Percentiles rank a stretch among this genome's conserved stretches.
Evolutionary conservation across 2,329 filamentous ascomycete species (phyloP).

Genomic region (Clonostachys sp.): DNA sequence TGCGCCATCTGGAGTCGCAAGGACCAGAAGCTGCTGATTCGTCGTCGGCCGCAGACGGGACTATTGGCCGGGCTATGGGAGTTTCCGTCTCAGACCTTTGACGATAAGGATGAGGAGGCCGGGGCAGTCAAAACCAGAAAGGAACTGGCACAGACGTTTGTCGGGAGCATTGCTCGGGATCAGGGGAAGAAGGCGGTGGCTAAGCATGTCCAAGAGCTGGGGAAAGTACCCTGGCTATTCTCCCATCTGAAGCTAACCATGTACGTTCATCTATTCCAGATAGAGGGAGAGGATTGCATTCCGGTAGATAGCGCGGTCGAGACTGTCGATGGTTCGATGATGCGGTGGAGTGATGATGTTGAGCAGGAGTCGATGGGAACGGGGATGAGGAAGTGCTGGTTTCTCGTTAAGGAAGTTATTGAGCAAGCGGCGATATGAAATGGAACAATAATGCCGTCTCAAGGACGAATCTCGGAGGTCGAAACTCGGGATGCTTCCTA

Average conservation of each 20-base stretch:
- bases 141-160: conserved; percentile 26
- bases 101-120: conserved; percentile 4
- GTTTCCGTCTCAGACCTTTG: conserved; percentile 33
- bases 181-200: conserved; percentile 10
- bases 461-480: too few species aligned
- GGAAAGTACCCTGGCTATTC: conserved; percentile 51
- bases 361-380: conserved; percentile 52
- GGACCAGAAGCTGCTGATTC: conserved; percentile 41
- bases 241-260: conserved; percentile 53
- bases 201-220: conserved; percentile 35
- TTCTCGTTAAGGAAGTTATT: not conserved
- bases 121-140: conserved; percentile 18
- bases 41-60: conserved; percentile 46
- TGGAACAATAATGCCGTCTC: too few species aligned
- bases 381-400: conserved; percentile 54
- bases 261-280: conserved; percentile 48
- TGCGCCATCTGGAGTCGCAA: conserved; percentile 39
- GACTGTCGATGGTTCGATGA: conserved; percentile 3
- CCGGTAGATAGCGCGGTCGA: not conserved
- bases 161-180: conserved; percentile 3
- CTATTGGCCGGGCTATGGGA: conserved; percentile 53
- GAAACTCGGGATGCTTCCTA: too few species aligned
- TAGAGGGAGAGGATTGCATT: conserved; percentile 29
- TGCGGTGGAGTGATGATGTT: conserved; percentile 26
- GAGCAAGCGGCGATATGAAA: too few species aligned